These are phyloP conservation scores for Trametes cinnabarina DNA, from an alignment of 768 basidiomycete genomes.

Conservation along the genomic window DNA sequence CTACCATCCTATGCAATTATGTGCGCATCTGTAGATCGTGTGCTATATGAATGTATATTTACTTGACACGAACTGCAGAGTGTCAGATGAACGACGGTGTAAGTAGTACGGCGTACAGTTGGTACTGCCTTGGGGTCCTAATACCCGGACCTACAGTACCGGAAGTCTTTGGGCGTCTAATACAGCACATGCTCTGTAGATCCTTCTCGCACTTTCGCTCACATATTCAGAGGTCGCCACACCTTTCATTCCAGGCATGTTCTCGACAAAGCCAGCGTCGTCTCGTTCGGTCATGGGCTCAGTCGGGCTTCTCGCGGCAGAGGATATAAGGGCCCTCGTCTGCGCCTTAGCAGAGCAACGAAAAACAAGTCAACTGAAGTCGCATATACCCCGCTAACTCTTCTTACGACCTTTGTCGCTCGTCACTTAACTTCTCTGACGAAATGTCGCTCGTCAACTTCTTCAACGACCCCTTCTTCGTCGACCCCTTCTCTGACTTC, in stretches of 20 bases:
- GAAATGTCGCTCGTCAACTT: conserved; percentile 36
- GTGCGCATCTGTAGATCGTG: too few relatives aligned
- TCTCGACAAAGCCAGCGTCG: background rate
- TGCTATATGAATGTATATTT: too few relatives aligned
- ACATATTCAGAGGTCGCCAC: background rate
- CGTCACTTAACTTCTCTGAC: background rate
- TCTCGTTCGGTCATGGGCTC: background rate
- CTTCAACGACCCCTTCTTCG: conserved; percentile 42
- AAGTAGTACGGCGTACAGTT: too few relatives aligned
- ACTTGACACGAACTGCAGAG: too few relatives aligned
- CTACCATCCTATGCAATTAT: too few relatives aligned
- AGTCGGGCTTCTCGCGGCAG: too few relatives aligned
- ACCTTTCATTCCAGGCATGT: background rate
- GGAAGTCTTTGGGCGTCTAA: too few relatives aligned
- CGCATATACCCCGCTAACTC: background rate
- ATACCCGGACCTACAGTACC: too few relatives aligned
- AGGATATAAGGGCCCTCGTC: background rate
- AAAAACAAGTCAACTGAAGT: background rate
- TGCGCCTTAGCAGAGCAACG: background rate
- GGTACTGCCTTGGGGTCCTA: too few relatives aligned
- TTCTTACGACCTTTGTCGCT: background rate
- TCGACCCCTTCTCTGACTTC: conserved; percentile 32
- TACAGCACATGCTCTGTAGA: too few relatives aligned
- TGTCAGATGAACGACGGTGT: too few relatives aligned
- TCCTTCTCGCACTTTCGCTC: background rate